A percentile compares a stretch with the other conserved stretches of the same genome.
Evolutionary conservation across 2,329 filamentous ascomycete species (phyloP).

Genomic region (Didymella pomorum): DNA sequence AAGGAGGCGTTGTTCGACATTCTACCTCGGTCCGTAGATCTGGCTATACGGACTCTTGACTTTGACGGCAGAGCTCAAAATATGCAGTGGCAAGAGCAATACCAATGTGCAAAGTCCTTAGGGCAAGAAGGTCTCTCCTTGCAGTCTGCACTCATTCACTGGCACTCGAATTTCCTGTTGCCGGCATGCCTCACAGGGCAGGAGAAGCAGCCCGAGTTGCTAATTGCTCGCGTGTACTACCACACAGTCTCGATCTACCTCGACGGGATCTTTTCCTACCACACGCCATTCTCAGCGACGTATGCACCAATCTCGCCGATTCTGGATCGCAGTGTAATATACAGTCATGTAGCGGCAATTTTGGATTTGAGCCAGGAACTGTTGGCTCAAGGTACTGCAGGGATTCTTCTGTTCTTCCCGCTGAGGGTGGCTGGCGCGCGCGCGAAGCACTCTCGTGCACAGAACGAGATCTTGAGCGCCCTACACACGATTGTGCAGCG

Average conservation of each 20-base stretch:
- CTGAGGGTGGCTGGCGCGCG: slow-evolving; percentile 40
- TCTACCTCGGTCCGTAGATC: slow-evolving; percentile 30
- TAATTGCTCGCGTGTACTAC: slow-evolving; percentile 31
- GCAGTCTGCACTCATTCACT: slow-evolving; percentile 26
- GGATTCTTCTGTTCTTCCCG: slow-evolving; percentile 38
- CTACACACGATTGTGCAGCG: not conserved
- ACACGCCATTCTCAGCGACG: slow-evolving; percentile 26
- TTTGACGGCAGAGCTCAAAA: slow-evolving; percentile 8
- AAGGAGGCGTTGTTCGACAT: slow-evolving; percentile 40
- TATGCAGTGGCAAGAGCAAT: not conserved
- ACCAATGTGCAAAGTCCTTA: slow-evolving; percentile 11
- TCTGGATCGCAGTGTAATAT: slow-evolving; percentile 20
- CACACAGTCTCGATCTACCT: slow-evolving; percentile 41
- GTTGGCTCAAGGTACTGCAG: slow-evolving; percentile 28
- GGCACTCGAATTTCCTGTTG: slow-evolving; percentile 12
- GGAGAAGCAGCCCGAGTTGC: slow-evolving; percentile 23
- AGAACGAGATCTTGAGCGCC: not conserved
- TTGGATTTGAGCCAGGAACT: slow-evolving; percentile 28
- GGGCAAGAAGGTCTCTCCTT: slow-evolving; percentile 32
- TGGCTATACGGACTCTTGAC: slow-evolving; percentile 26
- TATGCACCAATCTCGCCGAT: slow-evolving; percentile 27
- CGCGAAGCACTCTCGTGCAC: slow-evolving; percentile 8
- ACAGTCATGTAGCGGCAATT: slow-evolving; percentile 32
- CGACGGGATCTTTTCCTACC: slow-evolving; percentile 40
- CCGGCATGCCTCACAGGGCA: not conserved